These are phyloP conservation scores for Solanum arcanum DNA, from an alignment of 257 asterid species.

Conservation along the genomic window DNA sequence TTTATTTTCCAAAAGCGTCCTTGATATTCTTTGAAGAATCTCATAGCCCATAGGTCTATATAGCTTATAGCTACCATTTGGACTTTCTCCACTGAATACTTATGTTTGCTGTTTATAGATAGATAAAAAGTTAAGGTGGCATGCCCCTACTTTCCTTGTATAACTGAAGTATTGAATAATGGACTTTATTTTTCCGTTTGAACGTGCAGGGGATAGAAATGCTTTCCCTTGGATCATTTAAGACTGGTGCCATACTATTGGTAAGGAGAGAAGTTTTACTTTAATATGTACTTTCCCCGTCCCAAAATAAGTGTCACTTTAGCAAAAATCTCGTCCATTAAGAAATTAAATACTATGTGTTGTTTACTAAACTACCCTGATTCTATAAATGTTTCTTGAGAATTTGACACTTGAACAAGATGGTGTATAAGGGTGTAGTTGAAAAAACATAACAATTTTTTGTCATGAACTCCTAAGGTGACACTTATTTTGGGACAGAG, in stretches of 20 bases:
- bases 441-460: background rate
- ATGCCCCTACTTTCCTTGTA: background rate
- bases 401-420: background rate
- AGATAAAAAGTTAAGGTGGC: background rate
- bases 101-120: background rate
- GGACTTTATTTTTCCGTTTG: background rate
- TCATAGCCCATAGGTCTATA: background rate
- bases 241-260: conserved; percentile 95
- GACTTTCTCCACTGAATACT: background rate
- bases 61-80: background rate
- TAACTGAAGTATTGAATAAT: background rate
- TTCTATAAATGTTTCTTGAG: background rate
- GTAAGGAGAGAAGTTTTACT: conserved; percentile 22
- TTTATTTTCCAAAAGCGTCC: background rate
- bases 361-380: background rate
- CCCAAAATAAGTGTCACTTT: background rate
- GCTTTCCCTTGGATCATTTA: conserved; percentile 97
- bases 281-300: background rate
- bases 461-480: background rate
- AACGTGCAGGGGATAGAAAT: conserved; percentile 73
- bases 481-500: background rate
- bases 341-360: background rate
- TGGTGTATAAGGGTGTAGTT: background rate
- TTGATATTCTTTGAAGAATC: background rate
- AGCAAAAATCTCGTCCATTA: background rate